Percentiles rank a stretch among this genome's conserved stretches.
phyloP scores from a whole-genome alignment of 805 yeast genomes.

The Ogataea trehalophila region DNA sequence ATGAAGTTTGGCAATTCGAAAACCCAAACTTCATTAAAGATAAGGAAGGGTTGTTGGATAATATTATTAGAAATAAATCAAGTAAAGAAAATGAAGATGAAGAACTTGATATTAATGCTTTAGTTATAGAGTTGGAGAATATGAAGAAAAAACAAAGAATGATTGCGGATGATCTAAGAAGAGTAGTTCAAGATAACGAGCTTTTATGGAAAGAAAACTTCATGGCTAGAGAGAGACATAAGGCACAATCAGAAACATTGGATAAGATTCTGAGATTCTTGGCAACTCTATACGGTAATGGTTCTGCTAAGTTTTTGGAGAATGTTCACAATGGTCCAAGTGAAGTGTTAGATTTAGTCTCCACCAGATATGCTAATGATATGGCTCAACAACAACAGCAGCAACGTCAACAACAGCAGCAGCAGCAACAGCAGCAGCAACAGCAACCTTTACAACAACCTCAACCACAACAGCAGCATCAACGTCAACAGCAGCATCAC shows the following conservation, averaged over 20 bases:
- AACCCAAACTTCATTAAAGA: constrained; percentile 75
- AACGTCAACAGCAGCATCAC: constrained; percentile 4
- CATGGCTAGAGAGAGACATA: constrained; percentile 77
- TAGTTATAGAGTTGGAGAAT: constrained; percentile 68
- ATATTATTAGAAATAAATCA: constrained; percentile 72
- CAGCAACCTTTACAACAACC: constrained; percentile 3
- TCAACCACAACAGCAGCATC: constrained; percentile 3
- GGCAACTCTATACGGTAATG: constrained; percentile 74
- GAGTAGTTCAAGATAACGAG: constrained; percentile 85
- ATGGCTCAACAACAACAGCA: constrained; percentile 4
- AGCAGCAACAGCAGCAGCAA: constrained; percentile 7
- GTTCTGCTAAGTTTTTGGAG: constrained; percentile 38
- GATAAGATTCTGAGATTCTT: constrained; percentile 84
- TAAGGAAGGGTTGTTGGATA: constrained; percentile 78
- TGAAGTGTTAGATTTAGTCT: constrained; percentile 17
- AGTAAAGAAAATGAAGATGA: constrained; percentile 38
- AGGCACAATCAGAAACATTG: constrained; percentile 79
- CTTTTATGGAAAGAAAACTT: constrained; percentile 87
- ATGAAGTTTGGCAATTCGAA: constrained; percentile 86
- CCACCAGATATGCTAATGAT: constrained; percentile 7
- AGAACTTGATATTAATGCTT: constrained; percentile 43
- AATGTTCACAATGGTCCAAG: constrained; percentile 11
- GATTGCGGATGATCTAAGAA: constrained; percentile 76
- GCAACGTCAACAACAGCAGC: constrained; percentile 8
- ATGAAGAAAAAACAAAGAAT: constrained; percentile 74